Evolutionary conservation across 768 basidiomycete species (phyloP).

Genomic region (Rhodosporidiobolus sp.): DNA sequence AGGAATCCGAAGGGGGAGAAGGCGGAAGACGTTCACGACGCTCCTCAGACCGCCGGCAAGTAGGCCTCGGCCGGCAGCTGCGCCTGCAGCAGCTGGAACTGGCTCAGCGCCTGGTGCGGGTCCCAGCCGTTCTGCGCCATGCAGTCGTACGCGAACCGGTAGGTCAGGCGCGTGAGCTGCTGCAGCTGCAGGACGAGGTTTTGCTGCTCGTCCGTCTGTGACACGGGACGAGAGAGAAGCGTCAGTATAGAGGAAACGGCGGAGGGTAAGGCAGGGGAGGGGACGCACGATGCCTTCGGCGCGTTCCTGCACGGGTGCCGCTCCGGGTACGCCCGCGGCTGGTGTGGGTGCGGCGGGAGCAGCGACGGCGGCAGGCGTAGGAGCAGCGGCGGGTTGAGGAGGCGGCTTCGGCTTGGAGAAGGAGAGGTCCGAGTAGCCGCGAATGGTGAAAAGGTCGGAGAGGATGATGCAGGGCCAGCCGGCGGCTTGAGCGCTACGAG

Average conservation of each 20-base stretch:
- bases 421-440: conserved; percentile 75
- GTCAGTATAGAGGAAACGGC: neutral
- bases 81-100: conserved; percentile 72
- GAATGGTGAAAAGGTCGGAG: conserved; percentile 80
- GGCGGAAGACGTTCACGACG: no score
- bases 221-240: neutral
- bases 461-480: conserved; percentile 90
- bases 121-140: conserved; percentile 82
- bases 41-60: neutral
- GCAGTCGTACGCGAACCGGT: conserved; percentile 77
- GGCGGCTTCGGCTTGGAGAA: conserved; percentile 62
- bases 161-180: conserved; percentile 72
- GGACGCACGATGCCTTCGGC: conserved; percentile 34
- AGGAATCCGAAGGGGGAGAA: no score
- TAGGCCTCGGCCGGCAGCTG: conserved; percentile 43
- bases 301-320: conserved; percentile 12
- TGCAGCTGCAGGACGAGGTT: conserved; percentile 67
- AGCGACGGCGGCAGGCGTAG: conserved; percentile 42
- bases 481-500: conserved; percentile 64
- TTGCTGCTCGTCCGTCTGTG: conserved; percentile 68
- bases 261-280: no score
- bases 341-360: conserved; percentile 38
- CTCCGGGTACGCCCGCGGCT: neutral
- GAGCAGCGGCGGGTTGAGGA: conserved; percentile 45
- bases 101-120: conserved; percentile 68